Evolutionary conservation across 164 flowering plant species (phyloP).

Genomic region (Macadamia tetraphylla): DNA sequence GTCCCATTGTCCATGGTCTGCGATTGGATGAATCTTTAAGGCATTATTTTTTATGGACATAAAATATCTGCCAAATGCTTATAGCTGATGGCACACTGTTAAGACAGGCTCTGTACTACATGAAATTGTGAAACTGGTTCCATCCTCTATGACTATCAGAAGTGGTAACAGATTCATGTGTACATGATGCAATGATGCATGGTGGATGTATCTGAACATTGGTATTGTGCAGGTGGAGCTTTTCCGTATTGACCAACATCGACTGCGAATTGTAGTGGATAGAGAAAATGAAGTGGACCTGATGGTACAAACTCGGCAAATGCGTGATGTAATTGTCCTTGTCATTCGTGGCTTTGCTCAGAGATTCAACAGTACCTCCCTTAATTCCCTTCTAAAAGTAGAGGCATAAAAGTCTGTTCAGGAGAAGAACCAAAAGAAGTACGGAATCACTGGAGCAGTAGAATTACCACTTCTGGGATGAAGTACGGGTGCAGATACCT

Average conservation of each 20-base stretch:
- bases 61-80: no score
- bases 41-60: no score
- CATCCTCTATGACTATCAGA: no score
- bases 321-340: constrained; percentile 81
- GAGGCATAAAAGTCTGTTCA: constrained; percentile 34
- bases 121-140: no score
- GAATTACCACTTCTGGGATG: neutral
- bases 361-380: constrained; percentile 91
- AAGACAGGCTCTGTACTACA: no score
- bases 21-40: no score
- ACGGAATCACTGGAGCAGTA: no score
- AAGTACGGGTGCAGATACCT: constrained; percentile 1
- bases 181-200: no score
- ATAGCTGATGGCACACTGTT: no score
- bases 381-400: constrained; percentile 85
- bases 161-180: no score
- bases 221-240: constrained; percentile 65
- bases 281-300: constrained; percentile 87
- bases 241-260: constrained; percentile 84
- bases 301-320: constrained; percentile 86
- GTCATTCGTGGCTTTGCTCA: constrained; percentile 91
- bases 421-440: neutral
- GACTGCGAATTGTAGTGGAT: constrained; percentile 86
- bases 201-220: neutral
- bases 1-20: no score